Percentiles rank a stretch among this genome's conserved stretches.
Evolutionary conservation across 2,329 filamentous ascomycete genomes (phyloP).

Genomic region (Verticillium nonalfalfae): DNA sequence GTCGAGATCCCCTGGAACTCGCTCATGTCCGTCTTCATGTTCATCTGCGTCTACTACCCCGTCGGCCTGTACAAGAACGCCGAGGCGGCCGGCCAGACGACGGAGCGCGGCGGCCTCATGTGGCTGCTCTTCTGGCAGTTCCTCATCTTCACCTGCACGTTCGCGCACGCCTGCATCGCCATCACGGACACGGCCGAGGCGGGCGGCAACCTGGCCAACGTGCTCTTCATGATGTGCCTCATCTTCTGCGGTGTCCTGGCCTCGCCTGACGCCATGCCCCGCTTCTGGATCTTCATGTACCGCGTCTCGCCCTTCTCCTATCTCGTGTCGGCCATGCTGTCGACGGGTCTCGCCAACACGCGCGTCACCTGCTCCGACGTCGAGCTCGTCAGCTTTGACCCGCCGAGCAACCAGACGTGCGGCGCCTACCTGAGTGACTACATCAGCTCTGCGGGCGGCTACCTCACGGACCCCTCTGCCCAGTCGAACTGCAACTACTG

Average conservation of each 20-base stretch:
- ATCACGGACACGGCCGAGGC: conserved; percentile 69
- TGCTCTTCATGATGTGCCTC: conserved; percentile 66
- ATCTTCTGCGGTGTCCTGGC: conserved; percentile 74
- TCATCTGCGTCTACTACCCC: conserved; percentile 79
- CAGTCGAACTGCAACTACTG: conserved; percentile 51
- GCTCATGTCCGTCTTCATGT: conserved; percentile 70
- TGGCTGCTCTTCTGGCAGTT: conserved; percentile 72
- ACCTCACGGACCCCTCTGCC: conserved; percentile 40
- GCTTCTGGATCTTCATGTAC: conserved; percentile 85
- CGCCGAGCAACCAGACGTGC: conserved; percentile 54
- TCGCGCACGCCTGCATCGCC: conserved; percentile 71
- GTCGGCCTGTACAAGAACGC: conserved; percentile 72
- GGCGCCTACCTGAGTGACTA: conserved; percentile 48
- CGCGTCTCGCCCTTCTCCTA: conserved; percentile 79
- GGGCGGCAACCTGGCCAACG: conserved; percentile 68
- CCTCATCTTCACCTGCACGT: conserved; percentile 75
- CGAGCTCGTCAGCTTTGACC: conserved; percentile 62
- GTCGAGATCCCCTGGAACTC: conserved; percentile 85
- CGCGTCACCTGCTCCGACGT: conserved; percentile 59
- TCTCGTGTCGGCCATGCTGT: conserved; percentile 67
- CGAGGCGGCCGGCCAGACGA: conserved; percentile 49
- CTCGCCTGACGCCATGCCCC: conserved; percentile 52
- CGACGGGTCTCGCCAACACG: conserved; percentile 62
- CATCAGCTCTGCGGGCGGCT: conserved; percentile 42
- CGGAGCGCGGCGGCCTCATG: conserved; percentile 69